These are phyloP conservation scores for Thinopyrum elongatum DNA, from an alignment of 176 grass and related monocot species.

Conservation along the genomic window DNA sequence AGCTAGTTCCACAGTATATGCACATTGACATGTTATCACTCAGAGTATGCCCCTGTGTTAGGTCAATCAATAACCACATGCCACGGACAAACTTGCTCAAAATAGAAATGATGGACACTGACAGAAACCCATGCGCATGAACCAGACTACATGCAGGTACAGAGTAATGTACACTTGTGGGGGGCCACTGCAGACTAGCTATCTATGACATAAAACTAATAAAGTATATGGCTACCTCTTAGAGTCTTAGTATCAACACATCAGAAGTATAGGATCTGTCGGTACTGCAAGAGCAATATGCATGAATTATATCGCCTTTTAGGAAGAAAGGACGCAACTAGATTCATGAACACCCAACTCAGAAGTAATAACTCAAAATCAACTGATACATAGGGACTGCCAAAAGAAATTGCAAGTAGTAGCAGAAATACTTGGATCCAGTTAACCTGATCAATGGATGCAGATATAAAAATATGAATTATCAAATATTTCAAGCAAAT, in stretches of 20 bases:
- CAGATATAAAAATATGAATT: background rate
- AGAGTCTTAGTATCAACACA: constrained; percentile 16
- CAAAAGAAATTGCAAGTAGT: constrained; percentile 5
- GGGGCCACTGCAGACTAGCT: background rate
- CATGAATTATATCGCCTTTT: background rate
- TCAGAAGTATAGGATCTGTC: constrained; percentile 19
- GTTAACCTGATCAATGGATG: background rate
- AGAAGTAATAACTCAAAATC: constrained; percentile 15
- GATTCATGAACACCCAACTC: background rate
- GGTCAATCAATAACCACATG: constrained; percentile 10
- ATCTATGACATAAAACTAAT: background rate
- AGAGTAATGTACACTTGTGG: background rate
- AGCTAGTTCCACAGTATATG: constrained; percentile 5
- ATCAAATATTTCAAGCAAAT: constrained; percentile 6
- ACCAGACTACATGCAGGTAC: background rate
- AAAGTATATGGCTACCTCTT: background rate
- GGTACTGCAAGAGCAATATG: constrained; percentile 5
- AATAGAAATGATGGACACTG: constrained; percentile 1
- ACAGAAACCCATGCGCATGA: background rate
- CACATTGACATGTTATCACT: constrained; percentile 2
- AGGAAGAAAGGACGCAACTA: constrained; percentile 6
- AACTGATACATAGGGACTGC: constrained; percentile 10
- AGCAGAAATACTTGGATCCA: constrained; percentile 24
- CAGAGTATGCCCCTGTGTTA: background rate
- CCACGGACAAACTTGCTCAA: background rate